Conservation (phyloP, 176 grass and related monocot genomes). For the Thinopyrum elongatum region DNA sequence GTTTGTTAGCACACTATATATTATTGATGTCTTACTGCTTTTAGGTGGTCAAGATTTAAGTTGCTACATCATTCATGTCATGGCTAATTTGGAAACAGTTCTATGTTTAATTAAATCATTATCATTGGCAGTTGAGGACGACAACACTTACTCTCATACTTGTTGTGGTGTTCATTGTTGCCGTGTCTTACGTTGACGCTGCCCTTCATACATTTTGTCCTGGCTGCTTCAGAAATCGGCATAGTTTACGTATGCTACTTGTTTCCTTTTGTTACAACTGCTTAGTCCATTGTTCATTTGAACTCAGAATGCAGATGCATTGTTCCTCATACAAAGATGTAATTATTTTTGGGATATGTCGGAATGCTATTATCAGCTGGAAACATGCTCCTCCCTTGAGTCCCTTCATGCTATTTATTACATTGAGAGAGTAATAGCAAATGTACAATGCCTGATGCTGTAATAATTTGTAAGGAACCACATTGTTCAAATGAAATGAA, state of each 20-base stretch:
- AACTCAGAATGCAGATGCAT: background rate
- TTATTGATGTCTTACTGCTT: conserved; percentile 10
- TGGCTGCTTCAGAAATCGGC: conserved; percentile 69
- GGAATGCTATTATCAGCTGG: background rate
- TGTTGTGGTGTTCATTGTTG: conserved; percentile 79
- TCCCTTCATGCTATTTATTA: conserved; percentile 19
- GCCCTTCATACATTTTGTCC: conserved; percentile 65
- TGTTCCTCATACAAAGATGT: background rate
- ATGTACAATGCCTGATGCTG: background rate
- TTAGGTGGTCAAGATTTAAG: background rate
- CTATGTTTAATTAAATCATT: conserved; percentile 16
- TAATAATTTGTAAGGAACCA: conserved; percentile 24
- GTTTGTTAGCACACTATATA: background rate
- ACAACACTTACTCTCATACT: conserved; percentile 67
- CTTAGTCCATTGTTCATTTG: background rate
- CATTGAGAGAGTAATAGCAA: conserved; percentile 4
- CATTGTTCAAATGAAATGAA: background rate
- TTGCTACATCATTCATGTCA: background rate
- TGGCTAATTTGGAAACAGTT: background rate
- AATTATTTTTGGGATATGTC: background rate
- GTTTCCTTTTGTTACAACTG: background rate
- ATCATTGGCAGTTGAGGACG: conserved; percentile 63
- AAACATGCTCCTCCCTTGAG: background rate
- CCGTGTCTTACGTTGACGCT: conserved; percentile 70
- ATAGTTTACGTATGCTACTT: conserved; percentile 45